Evolutionary conservation across 768 basidiomycete genomes (phyloP).

Genomic region (Amanita muscaria): DNA sequence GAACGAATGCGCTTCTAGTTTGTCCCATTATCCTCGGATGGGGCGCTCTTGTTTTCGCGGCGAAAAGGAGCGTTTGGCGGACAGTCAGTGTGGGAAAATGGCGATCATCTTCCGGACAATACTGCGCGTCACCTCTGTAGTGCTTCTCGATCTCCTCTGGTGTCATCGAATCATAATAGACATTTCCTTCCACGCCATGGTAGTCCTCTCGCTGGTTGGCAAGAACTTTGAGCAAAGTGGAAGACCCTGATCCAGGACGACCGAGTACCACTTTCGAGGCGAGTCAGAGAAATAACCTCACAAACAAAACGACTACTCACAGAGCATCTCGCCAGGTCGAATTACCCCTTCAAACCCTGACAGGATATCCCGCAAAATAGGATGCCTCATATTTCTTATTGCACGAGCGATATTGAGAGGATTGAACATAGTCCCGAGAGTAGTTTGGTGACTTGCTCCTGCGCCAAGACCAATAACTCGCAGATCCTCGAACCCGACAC

Average conservation of each 20-base stretch:
- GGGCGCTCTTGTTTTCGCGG: constrained; percentile 61
- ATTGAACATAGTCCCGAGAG: constrained; percentile 57
- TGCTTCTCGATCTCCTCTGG: constrained; percentile 52
- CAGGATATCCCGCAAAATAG: constrained; percentile 55
- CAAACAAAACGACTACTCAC: too few species aligned
- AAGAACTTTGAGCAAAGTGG: constrained; percentile 73
- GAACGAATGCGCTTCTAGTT: constrained; percentile 34
- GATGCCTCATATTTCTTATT: constrained; percentile 43
- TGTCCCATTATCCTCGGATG: constrained; percentile 35
- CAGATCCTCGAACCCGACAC: constrained; percentile 51
- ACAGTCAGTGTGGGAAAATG: constrained; percentile 84
- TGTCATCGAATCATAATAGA: constrained; percentile 69
- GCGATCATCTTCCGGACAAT: constrained; percentile 78
- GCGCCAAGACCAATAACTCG: constrained; percentile 52
- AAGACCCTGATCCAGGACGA: constrained; percentile 79
- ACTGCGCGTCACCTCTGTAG: constrained; percentile 74
- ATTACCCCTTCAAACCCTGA: constrained; percentile 56
- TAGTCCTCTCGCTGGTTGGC: constrained; percentile 69
- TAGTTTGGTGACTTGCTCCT: constrained; percentile 44
- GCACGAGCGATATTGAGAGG: constrained; percentile 33
- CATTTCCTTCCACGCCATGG: constrained; percentile 56
- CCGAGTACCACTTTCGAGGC: constrained; percentile 63
- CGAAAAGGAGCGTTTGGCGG: constrained; percentile 63
- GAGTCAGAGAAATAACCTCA: neutral
- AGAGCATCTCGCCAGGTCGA: constrained; percentile 68